Conservation (phyloP, 169 alveolate species). For the Plasmodium gaboni region DNA sequence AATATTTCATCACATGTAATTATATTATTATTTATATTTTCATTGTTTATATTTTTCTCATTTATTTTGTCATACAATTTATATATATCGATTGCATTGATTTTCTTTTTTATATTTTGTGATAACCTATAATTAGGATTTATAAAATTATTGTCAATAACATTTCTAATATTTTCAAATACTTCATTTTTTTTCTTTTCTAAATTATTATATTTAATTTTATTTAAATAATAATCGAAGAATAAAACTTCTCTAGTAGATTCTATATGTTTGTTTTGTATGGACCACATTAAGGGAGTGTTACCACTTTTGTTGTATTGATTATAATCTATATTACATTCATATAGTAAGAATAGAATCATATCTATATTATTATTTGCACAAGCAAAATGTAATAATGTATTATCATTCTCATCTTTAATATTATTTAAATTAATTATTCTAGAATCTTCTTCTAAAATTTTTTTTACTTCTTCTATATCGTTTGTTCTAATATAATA, state of each 20-base stretch:
- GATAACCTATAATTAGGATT: slow-evolving; percentile 16
- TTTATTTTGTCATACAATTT: slow-evolving; percentile 29
- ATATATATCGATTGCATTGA: slow-evolving; percentile 17
- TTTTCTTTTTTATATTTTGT: slow-evolving; percentile 36
- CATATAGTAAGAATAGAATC: slow-evolving; percentile 78
- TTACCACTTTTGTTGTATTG: slow-evolving; percentile 80
- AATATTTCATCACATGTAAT: background rate
- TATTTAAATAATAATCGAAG: slow-evolving; percentile 79
- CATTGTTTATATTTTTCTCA: too few species aligned
- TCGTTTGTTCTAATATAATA: slow-evolving; percentile 62
- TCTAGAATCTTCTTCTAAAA: slow-evolving; percentile 49
- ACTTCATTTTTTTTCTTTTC: slow-evolving; percentile 49
- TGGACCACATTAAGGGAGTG: slow-evolving; percentile 86
- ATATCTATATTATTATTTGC: slow-evolving; percentile 84
- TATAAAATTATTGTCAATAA: background rate
- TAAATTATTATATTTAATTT: slow-evolving; percentile 44
- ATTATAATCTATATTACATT: slow-evolving; percentile 78
- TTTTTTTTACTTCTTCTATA: slow-evolving; percentile 37
- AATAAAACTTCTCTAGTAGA: slow-evolving; percentile 77
- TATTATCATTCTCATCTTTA: slow-evolving; percentile 77
- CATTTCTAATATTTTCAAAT: slow-evolving; percentile 41
- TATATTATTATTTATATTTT: too few species aligned
- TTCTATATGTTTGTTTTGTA: slow-evolving; percentile 81
- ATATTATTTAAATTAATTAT: slow-evolving; percentile 46
- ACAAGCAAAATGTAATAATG: slow-evolving; percentile 81